These are phyloP conservation scores for Pseudogymnoascus sp. DNA, from an alignment of 2,329 filamentous ascomycete genomes.

Conservation along the genomic window DNA sequence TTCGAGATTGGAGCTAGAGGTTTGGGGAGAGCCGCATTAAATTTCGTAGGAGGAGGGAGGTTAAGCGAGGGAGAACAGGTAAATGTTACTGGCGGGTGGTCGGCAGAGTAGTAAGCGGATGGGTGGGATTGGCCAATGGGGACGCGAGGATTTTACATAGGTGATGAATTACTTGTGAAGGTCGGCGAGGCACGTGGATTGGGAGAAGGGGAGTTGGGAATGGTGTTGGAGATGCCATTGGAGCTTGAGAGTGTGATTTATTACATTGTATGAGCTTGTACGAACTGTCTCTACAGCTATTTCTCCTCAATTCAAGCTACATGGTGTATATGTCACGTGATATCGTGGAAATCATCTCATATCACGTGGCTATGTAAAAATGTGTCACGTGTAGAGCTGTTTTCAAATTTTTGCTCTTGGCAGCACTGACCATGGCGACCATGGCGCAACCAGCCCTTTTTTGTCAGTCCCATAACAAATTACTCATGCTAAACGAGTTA, in stretches of 20 bases:
- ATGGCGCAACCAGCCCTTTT: neutral
- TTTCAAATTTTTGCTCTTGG: neutral
- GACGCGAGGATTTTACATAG: neutral
- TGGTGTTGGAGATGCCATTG: no score
- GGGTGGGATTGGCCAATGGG: slow-evolving; percentile 3
- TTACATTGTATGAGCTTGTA: neutral
- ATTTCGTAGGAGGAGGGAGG: slow-evolving; percentile 7
- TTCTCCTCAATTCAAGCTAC: neutral
- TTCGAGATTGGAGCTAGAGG: slow-evolving; percentile 7
- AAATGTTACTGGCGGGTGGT: slow-evolving; percentile 2
- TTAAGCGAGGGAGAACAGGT: slow-evolving; percentile 7
- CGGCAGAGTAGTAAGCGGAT: slow-evolving; percentile 1
- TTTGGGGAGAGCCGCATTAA: slow-evolving; percentile 5
- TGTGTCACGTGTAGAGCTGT: neutral
- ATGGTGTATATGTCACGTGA: neutral
- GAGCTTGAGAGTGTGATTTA: neutral
- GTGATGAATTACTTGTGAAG: neutral
- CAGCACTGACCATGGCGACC: neutral
- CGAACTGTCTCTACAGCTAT: neutral
- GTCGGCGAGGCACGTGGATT: neutral
- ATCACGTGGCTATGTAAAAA: neutral
- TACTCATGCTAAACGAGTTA: neutral
- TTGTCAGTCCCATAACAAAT: slow-evolving; percentile 1
- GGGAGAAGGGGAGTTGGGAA: neutral
- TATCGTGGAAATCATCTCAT: accelerated